A percentile compares a stretch with the other conserved stretches of the same genome.
Evolutionary conservation across 2,329 filamentous ascomycete genomes (phyloP).

Genomic region (Penicillium polonicum): DNA sequence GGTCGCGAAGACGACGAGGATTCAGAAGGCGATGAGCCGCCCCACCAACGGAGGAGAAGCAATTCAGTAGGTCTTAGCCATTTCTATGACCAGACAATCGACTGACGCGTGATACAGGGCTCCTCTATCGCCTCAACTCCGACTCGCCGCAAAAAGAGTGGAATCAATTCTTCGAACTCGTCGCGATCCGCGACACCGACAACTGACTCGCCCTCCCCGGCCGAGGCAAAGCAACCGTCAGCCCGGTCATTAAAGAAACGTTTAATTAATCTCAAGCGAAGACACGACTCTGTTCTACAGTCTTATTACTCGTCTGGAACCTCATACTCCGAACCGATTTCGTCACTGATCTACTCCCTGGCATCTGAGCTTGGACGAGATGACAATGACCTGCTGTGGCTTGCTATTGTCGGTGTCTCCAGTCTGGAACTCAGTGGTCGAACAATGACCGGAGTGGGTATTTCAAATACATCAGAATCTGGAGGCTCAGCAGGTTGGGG

Average conservation of each 20-base stretch:
- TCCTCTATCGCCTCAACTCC: constrained; percentile 44
- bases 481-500: constrained; percentile 70
- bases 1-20: constrained; percentile 67
- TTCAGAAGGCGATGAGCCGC: constrained; percentile 68
- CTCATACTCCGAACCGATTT: constrained; percentile 92
- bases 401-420: constrained; percentile 91
- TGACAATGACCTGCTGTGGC: constrained; percentile 94
- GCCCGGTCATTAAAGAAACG: constrained; percentile 69
- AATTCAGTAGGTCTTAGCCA: constrained; percentile 65
- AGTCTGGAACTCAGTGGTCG: constrained; percentile 89
- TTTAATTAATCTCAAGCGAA: constrained; percentile 70
- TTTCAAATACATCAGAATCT: constrained; percentile 55
- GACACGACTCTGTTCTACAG: constrained; percentile 73
- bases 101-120: constrained; percentile 28
- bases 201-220: constrained; percentile 41
- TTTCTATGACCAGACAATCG: not conserved
- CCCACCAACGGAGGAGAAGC: constrained; percentile 76
- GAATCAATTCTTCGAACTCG: constrained; percentile 45
- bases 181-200: constrained; percentile 48
- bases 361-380: constrained; percentile 93
- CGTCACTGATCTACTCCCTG: constrained; percentile 89
- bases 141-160: constrained; percentile 41
- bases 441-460: constrained; percentile 74
- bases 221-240: constrained; percentile 61
- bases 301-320: constrained; percentile 84